Percentiles rank a stretch among this genome's conserved stretches.
phyloP scores from a whole-genome alignment of 2,329 filamentous ascomycete genomes.

The Emydomyces testavorans region DNA sequence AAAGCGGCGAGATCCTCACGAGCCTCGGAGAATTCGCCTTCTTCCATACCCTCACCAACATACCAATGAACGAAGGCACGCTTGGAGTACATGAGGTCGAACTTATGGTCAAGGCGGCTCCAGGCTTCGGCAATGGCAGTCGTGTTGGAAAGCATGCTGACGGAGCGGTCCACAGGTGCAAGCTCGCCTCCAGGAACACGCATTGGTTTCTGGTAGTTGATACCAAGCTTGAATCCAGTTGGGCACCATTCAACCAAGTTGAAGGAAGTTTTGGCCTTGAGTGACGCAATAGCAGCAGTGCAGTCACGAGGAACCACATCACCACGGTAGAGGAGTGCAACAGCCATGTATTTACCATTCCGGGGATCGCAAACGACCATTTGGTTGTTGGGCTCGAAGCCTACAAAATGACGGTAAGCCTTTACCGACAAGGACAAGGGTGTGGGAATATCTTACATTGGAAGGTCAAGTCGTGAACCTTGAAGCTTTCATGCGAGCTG shows the following conservation, averaged over 20 bases:
- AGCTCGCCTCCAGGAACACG: conserved; percentile 94
- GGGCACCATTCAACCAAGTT: conserved; percentile 99
- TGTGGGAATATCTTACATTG: conserved; percentile 46
- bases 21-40: conserved; percentile 98
- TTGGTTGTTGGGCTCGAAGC: conserved; percentile 99
- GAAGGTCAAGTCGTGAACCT: conserved; percentile 61
- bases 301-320: conserved; percentile 96
- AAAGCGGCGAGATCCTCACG: conserved; percentile 96
- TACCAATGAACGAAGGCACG: conserved; percentile 99
- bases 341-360: conserved; percentile 99
- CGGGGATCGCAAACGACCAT: conserved; percentile 99
- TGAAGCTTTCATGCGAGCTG: conserved; percentile 92
- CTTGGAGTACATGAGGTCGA: conserved; percentile 99
- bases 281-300: conserved; percentile 79
- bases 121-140: conserved; percentile 97
- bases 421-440: not conserved
- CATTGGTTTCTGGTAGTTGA: conserved; percentile 97
- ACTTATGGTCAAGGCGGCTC: conserved; percentile 93
- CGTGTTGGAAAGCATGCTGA: conserved; percentile 92
- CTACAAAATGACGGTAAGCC: conserved; percentile 57
- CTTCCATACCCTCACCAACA: conserved; percentile 99
- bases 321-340: conserved; percentile 93
- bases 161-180: conserved; percentile 94
- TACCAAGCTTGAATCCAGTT: conserved; percentile 99
- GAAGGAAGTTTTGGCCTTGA: conserved; percentile 99